phyloP scores from a whole-genome alignment of 495 filamentous ascomycete species.

The Delitschia confertaspora region DNA sequence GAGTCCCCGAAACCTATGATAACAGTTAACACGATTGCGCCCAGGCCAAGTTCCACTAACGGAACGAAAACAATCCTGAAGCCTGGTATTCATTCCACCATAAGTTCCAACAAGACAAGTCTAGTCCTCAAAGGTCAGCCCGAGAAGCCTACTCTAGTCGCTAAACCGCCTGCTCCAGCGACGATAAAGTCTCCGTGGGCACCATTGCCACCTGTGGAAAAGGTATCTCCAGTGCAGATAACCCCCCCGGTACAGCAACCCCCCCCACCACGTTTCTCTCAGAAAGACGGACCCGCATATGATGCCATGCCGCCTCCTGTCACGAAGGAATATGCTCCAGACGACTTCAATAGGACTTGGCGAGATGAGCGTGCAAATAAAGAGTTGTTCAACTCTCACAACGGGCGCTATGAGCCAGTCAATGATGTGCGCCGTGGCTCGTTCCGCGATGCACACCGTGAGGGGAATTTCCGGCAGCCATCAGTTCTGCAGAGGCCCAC shows the following conservation, averaged over 20 bases:
- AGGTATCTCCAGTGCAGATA: conserved; percentile 57
- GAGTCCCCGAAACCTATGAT: conserved; percentile 10
- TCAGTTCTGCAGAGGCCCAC: conserved; percentile 68
- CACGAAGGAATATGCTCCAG: conserved; percentile 81
- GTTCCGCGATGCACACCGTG: conserved; percentile 59
- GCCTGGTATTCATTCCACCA: conserved; percentile 27
- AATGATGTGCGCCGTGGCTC: conserved; percentile 61
- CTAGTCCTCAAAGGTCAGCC: conserved; percentile 56
- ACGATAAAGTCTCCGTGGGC: conserved; percentile 91
- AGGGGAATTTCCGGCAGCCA: conserved; percentile 60
- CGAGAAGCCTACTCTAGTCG: conserved; percentile 69
- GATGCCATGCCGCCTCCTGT: conserved; percentile 40
- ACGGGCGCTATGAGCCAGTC: conserved; percentile 88
- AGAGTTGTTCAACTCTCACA: conserved; percentile 89
- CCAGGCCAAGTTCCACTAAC: conserved; percentile 17
- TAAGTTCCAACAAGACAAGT: conserved; percentile 12
- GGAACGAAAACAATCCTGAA: conserved; percentile 38
- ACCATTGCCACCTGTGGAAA: conserved; percentile 71
- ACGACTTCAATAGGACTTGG: conserved; percentile 87
- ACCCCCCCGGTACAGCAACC: conserved; percentile 36
- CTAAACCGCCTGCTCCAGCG: conserved; percentile 66
- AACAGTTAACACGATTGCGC: conserved; percentile 1
- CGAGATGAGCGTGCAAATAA: conserved; percentile 58
- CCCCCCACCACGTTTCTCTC: conserved; percentile 23
- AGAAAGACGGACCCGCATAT: conserved; percentile 30